Evolutionary conservation across 345 rosid species (phyloP), one percentile per base, ranked within the genome.

Genomic region (Melastoma malabathricum): DNA sequence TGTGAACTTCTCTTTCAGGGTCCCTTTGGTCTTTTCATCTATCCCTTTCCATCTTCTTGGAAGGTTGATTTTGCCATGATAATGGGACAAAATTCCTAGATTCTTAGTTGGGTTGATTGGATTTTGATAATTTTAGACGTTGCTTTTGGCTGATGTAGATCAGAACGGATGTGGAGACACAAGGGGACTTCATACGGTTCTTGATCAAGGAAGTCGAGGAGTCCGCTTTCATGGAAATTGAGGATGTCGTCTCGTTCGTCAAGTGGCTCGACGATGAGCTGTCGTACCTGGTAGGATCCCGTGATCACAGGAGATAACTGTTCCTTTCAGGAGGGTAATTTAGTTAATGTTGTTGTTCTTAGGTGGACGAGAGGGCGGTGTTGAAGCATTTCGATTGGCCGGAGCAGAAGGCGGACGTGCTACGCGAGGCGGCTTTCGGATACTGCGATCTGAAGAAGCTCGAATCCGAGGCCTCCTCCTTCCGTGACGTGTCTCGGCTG

Each of bases 181-280:
- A 93, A 65, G 94, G 97, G 44, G 99, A 93, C 18, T 93, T 93
- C 71, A 81, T 93, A 48, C 79, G 75, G 63, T 83, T 76, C 63
- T 62, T 93, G 73, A 93, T 88, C 63, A 88, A 79, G 17, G 94
- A 93, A 58, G 94, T 93, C 13, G 94, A 79, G 75, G 72, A 63
- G 64, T 94, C 94, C 31, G 88, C 81, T 47, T 88, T 85, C 65
- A 56, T 81, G 15, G 74, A 73, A 17, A 83, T 93, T 1, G 86
- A 88, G 72, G 97, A 93, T 57, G 97, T 85, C 43, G 94, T 93
- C 22, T 86, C 94, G 25, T 93, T 88, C 57, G 99, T 93, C 4
- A 84, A 93, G 61, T 93, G 97, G 97, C 87, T 85, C 10, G 97
- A 89, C 47, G 97, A 89, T 43, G 97, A 89, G 72, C 89, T 89